Base-by-base conservation (phyloP, 805 yeast genomes). In the Zygoascus flipseniorum region DNA sequence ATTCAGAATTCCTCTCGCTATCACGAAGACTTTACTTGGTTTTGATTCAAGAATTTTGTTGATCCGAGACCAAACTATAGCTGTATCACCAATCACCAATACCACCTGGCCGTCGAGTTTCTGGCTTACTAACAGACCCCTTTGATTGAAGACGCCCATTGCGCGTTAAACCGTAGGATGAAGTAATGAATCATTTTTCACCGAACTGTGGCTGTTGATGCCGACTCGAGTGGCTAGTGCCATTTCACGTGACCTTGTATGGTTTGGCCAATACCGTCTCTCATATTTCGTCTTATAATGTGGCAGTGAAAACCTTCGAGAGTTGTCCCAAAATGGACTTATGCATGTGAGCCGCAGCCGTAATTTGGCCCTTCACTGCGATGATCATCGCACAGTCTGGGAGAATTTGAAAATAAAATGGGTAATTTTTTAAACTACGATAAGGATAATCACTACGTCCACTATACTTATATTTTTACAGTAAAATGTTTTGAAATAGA, bases 11-110 rank as follows among this genome's bases (percentile, higher is more conserved):
- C 44, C 37, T 23, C 8, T 11, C 31, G 39, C 42, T 16, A 44
- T 16, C 6, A 43, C 37, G 10, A 32, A 11, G 28, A 39, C 43
- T 13, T 18, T 39, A 2, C 44, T 31, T 9, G 50, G 49, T 13
- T 23, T 10, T 5, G 53, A 52, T 11, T 53, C 59, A 8, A 54
- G 47, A n/a, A 80, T 73, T 8, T 75, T 64, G 28, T 69, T 72
- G 14, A 80, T 72, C 58, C 90, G 73, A 23, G 73, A 67, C 13
- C 71, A 64, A 0, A 26, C n/a, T 20, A 81, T 71, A n/a, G 76
- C 67, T 18, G 70, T 70, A 6, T 71, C 47, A 6, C 87, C 89
- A 10, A 84, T 66, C 6, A 86, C 73, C 39, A 85, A 67, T 61
- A 82, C 86, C 1, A 66, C 66, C 58, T 84, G 14, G 23, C 44